These are phyloP conservation scores for Wickerhamiella bombiphila DNA, from an alignment of 805 yeast genomes.

Conservation along the genomic window DNA sequence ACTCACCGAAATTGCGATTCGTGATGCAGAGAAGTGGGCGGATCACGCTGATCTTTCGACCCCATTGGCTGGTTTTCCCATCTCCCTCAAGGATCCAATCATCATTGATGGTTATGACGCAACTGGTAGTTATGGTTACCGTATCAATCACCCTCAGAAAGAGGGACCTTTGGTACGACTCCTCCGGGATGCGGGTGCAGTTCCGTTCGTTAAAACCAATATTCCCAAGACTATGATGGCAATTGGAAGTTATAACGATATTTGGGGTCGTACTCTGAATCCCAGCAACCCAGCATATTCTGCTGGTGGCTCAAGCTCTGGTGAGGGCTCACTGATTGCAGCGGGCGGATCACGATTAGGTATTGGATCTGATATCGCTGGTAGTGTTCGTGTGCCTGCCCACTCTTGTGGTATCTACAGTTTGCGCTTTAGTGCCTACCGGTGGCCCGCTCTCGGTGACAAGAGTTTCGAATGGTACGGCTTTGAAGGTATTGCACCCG, in stretches of 20 bases:
- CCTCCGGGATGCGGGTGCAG: conserved; percentile 38
- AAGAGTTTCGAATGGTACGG: conserved; percentile 12
- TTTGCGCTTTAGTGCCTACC: conserved; percentile 34
- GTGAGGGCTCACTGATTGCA: conserved; percentile 36
- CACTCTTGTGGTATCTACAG: conserved; percentile 38
- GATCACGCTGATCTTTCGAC: conserved; percentile 36
- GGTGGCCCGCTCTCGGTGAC: conserved; percentile 32
- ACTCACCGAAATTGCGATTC: conserved; percentile 46
- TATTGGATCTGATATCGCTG: conserved; percentile 43
- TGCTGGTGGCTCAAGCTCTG: conserved; percentile 43
- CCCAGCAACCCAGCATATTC: conserved; percentile 34
- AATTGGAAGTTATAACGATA: conserved; percentile 39
- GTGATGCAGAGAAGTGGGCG: conserved; percentile 53
- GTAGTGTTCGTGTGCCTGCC: conserved; percentile 42
- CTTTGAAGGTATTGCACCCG: conserved; percentile 33
- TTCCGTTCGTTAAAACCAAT: conserved; percentile 41
- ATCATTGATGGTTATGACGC: conserved; percentile 37
- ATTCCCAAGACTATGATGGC: conserved; percentile 45
- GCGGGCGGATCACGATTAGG: conserved; percentile 37
- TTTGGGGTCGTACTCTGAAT: conserved; percentile 37
- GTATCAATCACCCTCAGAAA: conserved; percentile 28
- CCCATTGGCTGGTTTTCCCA: conserved; percentile 50
- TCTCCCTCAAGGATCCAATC: conserved; percentile 47
- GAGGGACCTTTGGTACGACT: conserved; percentile 28
- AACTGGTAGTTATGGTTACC: conserved; percentile 34